These are phyloP conservation scores for Lepidium didymum DNA, from an alignment of 345 rosid species.

Conservation along the genomic window DNA sequence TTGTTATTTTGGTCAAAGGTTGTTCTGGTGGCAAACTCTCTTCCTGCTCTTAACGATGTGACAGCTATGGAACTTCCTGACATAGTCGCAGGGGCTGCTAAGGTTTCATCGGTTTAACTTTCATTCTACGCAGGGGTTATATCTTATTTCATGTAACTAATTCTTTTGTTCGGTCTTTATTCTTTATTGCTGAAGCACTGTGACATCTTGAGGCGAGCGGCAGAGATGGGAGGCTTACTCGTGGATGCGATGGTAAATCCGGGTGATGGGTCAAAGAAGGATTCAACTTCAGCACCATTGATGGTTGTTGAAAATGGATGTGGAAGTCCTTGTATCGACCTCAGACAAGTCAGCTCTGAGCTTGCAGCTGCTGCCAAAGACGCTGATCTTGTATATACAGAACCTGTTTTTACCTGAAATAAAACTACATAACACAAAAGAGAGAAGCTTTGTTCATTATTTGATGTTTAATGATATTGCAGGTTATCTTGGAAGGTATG, in stretches of 20 bases:
- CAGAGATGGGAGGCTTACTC: conserved; percentile 88
- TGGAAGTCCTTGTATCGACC: conserved; percentile 97
- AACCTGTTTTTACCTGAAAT: background rate
- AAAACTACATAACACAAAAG: background rate
- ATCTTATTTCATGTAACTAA: background rate
- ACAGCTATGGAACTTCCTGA: conserved; percentile 99
- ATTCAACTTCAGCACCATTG: conserved; percentile 63
- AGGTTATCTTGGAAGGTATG: conserved; percentile 97
- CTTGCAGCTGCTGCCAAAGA: conserved; percentile 89
- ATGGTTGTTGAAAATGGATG: conserved; percentile 99
- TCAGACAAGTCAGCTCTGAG: conserved; percentile 98
- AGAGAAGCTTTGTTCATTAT: background rate
- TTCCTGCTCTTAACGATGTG: conserved; percentile 90
- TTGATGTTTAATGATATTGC: conserved; percentile 23
- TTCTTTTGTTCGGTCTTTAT: background rate
- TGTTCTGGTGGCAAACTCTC: conserved; percentile 94
- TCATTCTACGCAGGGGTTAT: background rate
- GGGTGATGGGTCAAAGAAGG: conserved; percentile 55
- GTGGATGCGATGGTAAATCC: conserved; percentile 86
- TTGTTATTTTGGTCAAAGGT: conserved; percentile 44
- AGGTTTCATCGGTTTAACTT: conserved; percentile 40
- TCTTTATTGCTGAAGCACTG: conserved; percentile 57
- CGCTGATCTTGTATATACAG: conserved; percentile 79
- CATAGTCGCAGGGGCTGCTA: conserved; percentile 94
- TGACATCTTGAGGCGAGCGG: conserved; percentile 90